phyloP scores from a whole-genome alignment of 169 alveolate genomes.

The Plasmodium berghei region DNA sequence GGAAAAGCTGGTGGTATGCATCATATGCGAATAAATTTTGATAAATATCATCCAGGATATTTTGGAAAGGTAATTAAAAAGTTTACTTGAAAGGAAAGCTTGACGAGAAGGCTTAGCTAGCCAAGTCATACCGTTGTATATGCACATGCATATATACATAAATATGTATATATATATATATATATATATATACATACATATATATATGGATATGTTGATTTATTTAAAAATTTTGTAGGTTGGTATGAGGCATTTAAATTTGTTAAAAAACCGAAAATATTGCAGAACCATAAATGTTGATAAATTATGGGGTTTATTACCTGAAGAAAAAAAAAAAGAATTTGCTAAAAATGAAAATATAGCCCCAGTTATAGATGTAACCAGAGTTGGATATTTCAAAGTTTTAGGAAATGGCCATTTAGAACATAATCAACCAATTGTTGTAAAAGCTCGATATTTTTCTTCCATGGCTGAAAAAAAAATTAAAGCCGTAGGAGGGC shows the following conservation, averaged over 20 bases:
- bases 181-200: not conserved
- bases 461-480: conserved; percentile 97
- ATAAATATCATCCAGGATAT: conserved; percentile 99
- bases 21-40: conserved; percentile 96
- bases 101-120: not conserved
- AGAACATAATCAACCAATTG: conserved; percentile 94
- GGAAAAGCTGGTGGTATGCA: conserved; percentile 98
- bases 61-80: conserved; percentile 93
- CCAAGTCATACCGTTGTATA: not conserved
- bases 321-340: conserved; percentile 93
- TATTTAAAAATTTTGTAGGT: conserved; percentile 80
- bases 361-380: conserved; percentile 98
- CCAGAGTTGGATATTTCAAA: conserved; percentile 97
- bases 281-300: conserved; percentile 96
- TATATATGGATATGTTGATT: not conserved
- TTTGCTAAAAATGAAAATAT: conserved; percentile 89
- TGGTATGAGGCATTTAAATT: conserved; percentile 98
- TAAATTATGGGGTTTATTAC: conserved; percentile 95
- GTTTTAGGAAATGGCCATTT: conserved; percentile 98
- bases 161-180: not conserved
- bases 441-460: conserved; percentile 98
- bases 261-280: conserved; percentile 90
- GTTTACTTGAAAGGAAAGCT: not conserved
- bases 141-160: not conserved
- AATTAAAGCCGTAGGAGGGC: conserved; percentile 98